Evolutionary conservation across 1,139 yeast species (phyloP), one percentile per base, ranked within the genome.

Genomic region (Fermentozyma sake): DNA sequence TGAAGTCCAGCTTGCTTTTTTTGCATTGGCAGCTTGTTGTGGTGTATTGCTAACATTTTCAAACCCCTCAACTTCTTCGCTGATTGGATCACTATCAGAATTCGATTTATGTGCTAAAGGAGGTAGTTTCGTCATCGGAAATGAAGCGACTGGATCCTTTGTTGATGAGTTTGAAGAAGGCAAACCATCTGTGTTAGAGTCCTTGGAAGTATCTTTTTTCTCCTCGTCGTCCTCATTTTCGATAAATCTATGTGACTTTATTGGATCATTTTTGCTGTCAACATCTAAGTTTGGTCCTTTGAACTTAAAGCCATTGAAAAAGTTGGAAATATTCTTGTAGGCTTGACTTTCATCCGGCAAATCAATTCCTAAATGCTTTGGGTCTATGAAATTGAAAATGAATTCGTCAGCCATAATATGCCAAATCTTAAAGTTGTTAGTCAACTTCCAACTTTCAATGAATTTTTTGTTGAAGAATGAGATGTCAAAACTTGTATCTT

Each of bases 331-430:
- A 20, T 52, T 44, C 27, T 43, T 45, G 34, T 45, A 38, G 3
- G 48, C 33, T 20, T 42, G 47, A 18, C 42, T 44, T 6, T 38
- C 25, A 30, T 50, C 52, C 6, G 35, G 34, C 15, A 57, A 40
- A 12, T 46, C 55, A 15, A 42, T 44, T 3, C 63, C 73, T 29
- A 76, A 50, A 52, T 89, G 96, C 33, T 69, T 68, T 1, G 96
- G 96, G 35, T 79, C 85, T 32, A 86, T 78, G 38, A 91, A 76
- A 46, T 87, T 94, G 59, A 89, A 89, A 18, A 91, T 65, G 45
- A 89, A 89, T 47, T 85, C 94, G 50, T 89, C 97, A 2, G 96
- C 85, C 39, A 66, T 68, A 15, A 58, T 45, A 44, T 82, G 69
- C 72, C 94, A 91, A 6, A 86, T 69, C 26, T 68, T 57, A 55